Evolutionary conservation across 1,284 basidiomycete species (phyloP).

Genomic region (Boletus mariae): DNA sequence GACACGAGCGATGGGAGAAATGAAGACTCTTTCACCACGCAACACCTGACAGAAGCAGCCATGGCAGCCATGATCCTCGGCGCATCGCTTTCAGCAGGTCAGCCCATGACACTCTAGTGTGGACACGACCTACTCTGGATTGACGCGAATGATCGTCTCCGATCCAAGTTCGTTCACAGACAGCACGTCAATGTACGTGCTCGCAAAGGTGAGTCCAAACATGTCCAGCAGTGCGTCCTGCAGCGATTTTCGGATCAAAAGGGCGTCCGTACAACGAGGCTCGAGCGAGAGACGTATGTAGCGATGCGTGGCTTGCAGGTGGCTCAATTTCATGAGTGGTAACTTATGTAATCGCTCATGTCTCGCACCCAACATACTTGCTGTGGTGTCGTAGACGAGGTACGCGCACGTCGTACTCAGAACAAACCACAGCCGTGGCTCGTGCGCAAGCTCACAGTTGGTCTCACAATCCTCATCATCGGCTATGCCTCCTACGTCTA

Average conservation of each 20-base stretch:
- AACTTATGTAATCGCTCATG: slow-evolving; percentile 27
- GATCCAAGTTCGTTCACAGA: slow-evolving; percentile 31
- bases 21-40: slow-evolving; percentile 37
- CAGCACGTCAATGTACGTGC: slow-evolving; percentile 42
- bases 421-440: slow-evolving; percentile 46
- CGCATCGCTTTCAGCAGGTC: slow-evolving; percentile 34
- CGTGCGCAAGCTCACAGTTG: slow-evolving; percentile 46
- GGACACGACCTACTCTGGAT: slow-evolving; percentile 20
- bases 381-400: slow-evolving; percentile 29
- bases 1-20: slow-evolving; percentile 40
- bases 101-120: background rate
- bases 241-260: slow-evolving; percentile 39
- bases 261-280: slow-evolving; percentile 33
- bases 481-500: slow-evolving; percentile 57
- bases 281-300: slow-evolving; percentile 40
- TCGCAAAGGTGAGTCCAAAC: slow-evolving; percentile 40
- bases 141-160: slow-evolving; percentile 37
- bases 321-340: background rate
- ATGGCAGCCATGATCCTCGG: slow-evolving; percentile 39
- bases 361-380: slow-evolving; percentile 16
- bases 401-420: slow-evolving; percentile 8
- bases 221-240: slow-evolving; percentile 43
- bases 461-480: slow-evolving; percentile 39
- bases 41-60: slow-evolving; percentile 31
- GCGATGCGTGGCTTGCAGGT: slow-evolving; percentile 19